phyloP scores from a whole-genome alignment of 2,329 filamentous ascomycete genomes.

The Fusarium heterosporum region DNA sequence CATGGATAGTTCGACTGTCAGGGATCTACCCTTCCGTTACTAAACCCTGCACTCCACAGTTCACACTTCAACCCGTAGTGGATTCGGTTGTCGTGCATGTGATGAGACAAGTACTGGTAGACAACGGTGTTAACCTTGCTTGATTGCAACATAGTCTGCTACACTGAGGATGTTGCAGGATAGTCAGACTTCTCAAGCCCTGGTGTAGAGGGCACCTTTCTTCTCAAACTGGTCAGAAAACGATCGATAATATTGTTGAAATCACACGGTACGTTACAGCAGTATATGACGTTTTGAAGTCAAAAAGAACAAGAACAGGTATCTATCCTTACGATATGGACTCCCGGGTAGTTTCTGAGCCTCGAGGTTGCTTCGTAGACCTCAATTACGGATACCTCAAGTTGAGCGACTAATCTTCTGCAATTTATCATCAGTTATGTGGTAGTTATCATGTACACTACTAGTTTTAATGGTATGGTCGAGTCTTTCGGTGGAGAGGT shows the following conservation, averaged over 20 bases:
- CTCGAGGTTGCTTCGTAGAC: background rate
- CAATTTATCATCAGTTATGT: too few relatives aligned
- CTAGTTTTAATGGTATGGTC: too few relatives aligned
- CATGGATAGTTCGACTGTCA: slow-evolving; percentile 2
- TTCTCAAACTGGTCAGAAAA: too few relatives aligned
- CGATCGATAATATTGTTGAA: too few relatives aligned
- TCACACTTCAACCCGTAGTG: background rate
- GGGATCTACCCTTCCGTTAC: slow-evolving; percentile 1
- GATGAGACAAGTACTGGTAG: background rate
- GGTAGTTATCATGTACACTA: too few relatives aligned
- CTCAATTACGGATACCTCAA: background rate
- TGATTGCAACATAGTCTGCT: background rate
- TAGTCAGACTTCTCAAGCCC: background rate
- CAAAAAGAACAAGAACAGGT: too few relatives aligned
- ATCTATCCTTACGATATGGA: background rate
- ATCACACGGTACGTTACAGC: too few relatives aligned
- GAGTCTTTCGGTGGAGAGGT: too few relatives aligned
- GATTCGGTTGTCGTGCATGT: background rate
- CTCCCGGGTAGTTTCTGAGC: background rate
- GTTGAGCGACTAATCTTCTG: too few relatives aligned
- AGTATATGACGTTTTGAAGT: too few relatives aligned
- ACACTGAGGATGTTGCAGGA: background rate
- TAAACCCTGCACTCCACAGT: slow-evolving; percentile 13
- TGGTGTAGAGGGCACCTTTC: background rate
- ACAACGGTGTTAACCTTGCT: background rate